Percentiles rank a stretch among this genome's conserved stretches.
Evolutionary conservation across 495 filamentous ascomycete species (phyloP).

Genomic region (Lasiosphaeria ovina): DNA sequence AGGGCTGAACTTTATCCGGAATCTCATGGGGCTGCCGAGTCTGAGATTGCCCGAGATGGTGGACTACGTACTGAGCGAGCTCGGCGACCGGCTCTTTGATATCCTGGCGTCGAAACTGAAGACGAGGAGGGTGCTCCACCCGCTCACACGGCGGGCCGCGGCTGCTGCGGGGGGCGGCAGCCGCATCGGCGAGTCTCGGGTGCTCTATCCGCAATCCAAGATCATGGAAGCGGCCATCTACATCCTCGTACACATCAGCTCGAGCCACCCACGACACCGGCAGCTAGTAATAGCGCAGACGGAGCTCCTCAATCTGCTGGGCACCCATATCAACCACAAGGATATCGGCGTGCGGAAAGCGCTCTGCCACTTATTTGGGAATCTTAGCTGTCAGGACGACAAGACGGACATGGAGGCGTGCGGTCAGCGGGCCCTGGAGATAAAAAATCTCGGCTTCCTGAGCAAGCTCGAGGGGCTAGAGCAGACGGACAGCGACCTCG

Average conservation of each 20-base stretch:
- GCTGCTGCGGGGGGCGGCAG: conserved; percentile 8
- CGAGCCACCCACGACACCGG: conserved; percentile 71
- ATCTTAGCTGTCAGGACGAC: conserved; percentile 79
- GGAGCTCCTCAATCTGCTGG: conserved; percentile 60
- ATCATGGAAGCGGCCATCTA: conserved; percentile 72
- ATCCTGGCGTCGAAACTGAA: conserved; percentile 72
- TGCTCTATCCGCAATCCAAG: conserved; percentile 61
- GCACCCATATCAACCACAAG: conserved; percentile 69
- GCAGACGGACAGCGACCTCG: conserved; percentile 68
- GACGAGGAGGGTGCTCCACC: conserved; percentile 53
- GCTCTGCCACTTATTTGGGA: conserved; percentile 77
- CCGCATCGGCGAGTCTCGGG: conserved; percentile 32
- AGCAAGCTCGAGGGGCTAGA: conserved; percentile 62
- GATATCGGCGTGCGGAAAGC: conserved; percentile 68
- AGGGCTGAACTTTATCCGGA: conserved; percentile 80
- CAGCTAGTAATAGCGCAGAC: conserved; percentile 58
- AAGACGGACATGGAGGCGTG: conserved; percentile 59
- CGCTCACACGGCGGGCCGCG: conserved; percentile 35
- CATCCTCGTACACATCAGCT: conserved; percentile 82
- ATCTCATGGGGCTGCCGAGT: conserved; percentile 62
- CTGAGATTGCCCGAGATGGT: conserved; percentile 64
- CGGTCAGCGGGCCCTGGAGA: conserved; percentile 60
- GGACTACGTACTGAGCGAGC: conserved; percentile 70
- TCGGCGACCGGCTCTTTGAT: conserved; percentile 74
- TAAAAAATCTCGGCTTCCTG: conserved; percentile 69